phyloP scores from a whole-genome alignment of 2,329 filamentous ascomycete genomes.

The Trichoderma lentiforme region DNA sequence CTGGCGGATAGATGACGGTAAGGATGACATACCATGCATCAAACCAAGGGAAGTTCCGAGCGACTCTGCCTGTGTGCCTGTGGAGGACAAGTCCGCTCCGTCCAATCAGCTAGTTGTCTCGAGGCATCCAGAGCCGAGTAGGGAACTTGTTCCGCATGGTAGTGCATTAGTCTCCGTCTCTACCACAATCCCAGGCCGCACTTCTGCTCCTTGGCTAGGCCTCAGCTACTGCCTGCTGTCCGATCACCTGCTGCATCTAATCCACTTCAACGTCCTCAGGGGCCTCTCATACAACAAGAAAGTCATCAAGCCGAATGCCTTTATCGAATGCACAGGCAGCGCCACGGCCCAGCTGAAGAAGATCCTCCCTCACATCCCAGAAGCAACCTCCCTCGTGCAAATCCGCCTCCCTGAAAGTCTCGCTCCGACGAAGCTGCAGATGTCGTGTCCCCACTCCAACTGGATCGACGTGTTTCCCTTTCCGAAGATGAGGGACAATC shows the following conservation, averaged over 20 bases:
- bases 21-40: neutral
- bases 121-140: neutral
- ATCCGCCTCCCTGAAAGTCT: constrained; percentile 22
- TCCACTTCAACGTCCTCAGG: constrained; percentile 12
- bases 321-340: neutral
- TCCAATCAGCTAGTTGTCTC: neutral
- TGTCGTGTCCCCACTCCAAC: constrained; percentile 34
- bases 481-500: constrained; percentile 37
- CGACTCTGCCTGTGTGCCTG: neutral
- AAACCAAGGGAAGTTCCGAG: neutral
- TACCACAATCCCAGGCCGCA: neutral
- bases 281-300: constrained; percentile 10
- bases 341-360: neutral
- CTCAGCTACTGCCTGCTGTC: constrained; percentile 5
- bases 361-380: neutral
- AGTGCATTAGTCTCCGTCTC: neutral
- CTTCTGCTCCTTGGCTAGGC: neutral
- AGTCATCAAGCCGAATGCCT: neutral
- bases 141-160: neutral
- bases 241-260: constrained; percentile 11
- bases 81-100: neutral
- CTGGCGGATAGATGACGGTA: constrained; percentile 1
- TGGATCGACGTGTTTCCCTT: constrained; percentile 43
- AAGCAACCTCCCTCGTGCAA: neutral
- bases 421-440: constrained; percentile 39